Conservation (phyloP, 208 protist species). For the Trypanosoma lewisi region DNA sequence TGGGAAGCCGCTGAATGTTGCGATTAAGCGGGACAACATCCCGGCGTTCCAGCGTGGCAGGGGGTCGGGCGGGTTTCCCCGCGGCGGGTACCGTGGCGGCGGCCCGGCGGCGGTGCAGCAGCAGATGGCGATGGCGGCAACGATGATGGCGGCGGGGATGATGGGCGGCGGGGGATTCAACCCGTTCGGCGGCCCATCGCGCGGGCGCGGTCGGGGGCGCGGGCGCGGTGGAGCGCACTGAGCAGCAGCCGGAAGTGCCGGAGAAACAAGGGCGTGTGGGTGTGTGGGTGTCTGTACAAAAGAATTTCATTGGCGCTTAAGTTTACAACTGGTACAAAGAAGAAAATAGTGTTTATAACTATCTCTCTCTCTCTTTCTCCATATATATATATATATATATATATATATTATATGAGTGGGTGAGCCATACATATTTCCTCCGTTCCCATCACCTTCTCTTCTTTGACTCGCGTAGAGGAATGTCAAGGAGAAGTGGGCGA, state of each 20-base stretch:
- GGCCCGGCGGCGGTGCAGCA: constrained; percentile 46
- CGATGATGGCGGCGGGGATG: constrained; percentile 79
- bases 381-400: no score
- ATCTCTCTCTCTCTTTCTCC: no score
- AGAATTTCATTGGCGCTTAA: no score
- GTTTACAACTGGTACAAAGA: no score
- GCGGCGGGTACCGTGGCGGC: constrained; percentile 37
- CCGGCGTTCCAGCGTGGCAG: constrained; percentile 71
- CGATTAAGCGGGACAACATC: constrained; percentile 85
- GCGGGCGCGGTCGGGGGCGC: constrained; percentile 39
- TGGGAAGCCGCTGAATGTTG: constrained; percentile 79
- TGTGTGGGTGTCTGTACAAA: constrained; percentile 15
- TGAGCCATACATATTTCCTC: no score
- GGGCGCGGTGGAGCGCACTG: constrained; percentile 31
- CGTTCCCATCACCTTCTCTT: no score
- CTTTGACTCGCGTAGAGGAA: no score
- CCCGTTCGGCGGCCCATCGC: constrained; percentile 41
- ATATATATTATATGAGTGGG: no score
- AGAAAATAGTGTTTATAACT: no score
- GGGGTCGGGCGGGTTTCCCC: constrained; percentile 24
- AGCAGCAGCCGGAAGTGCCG: neutral
- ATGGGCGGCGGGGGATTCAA: constrained; percentile 66
- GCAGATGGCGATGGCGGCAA: constrained; percentile 67
- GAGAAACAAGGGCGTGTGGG: no score
- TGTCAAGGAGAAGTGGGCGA: neutral